Conservation (phyloP, 2,329 filamentous ascomycete species). For the Scedosporium apiospermum region DNA sequence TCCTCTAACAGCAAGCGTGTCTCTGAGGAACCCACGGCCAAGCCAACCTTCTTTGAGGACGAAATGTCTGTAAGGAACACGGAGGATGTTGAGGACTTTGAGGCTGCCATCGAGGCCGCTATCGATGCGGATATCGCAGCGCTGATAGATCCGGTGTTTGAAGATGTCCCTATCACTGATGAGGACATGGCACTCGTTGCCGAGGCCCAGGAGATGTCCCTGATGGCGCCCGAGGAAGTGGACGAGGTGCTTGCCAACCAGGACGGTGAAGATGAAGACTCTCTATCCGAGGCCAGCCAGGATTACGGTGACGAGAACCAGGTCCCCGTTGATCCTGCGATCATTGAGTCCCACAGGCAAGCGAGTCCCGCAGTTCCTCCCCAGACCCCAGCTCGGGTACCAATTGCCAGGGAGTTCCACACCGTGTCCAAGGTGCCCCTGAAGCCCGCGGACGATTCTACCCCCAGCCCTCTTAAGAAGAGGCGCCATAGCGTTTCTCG, state of each 20-base stretch:
- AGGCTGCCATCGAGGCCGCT: constrained; percentile 23
- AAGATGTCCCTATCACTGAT: constrained; percentile 36
- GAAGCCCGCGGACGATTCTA: constrained; percentile 54
- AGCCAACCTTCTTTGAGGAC: constrained; percentile 50
- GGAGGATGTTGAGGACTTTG: constrained; percentile 21
- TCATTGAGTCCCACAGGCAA: constrained; percentile 16
- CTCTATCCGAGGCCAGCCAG: constrained; percentile 51
- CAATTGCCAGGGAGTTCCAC: constrained; percentile 43
- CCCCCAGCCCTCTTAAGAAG: constrained; percentile 37
- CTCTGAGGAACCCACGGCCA: constrained; percentile 11
- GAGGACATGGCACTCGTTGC: constrained; percentile 49
- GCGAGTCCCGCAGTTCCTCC: constrained; percentile 25
- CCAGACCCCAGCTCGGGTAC: constrained; percentile 45
- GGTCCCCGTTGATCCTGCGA: constrained; percentile 42
- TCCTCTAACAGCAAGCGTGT: not conserved
- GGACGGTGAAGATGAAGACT: constrained; percentile 33
- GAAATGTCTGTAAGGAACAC: constrained; percentile 25
- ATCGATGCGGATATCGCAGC: constrained; percentile 23
- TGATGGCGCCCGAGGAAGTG: constrained; percentile 34
- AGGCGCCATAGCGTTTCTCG: constrained; percentile 42
- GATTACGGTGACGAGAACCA: constrained; percentile 60
- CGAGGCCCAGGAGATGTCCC: constrained; percentile 52
- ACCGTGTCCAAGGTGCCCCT: constrained; percentile 71
- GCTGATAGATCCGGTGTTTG: constrained; percentile 27
- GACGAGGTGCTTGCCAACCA: constrained; percentile 22